Base-by-base conservation (phyloP, 306 rosid genomes). In the Cercis canadensis region DNA sequence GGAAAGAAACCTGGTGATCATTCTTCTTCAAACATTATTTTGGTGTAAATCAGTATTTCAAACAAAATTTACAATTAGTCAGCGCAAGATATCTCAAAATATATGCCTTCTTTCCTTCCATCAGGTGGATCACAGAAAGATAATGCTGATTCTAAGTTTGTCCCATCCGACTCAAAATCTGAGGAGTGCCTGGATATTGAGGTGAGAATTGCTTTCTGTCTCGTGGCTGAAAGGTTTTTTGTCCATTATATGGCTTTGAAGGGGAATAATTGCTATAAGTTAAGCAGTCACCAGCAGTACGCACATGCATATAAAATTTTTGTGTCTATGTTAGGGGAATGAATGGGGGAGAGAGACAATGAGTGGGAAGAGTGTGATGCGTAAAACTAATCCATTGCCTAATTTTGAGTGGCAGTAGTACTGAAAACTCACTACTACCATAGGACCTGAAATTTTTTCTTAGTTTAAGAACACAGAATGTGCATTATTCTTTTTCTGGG, bases 141-240 rank as follows among this genome's bases (percentile, higher is more conserved):
- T 17, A 4, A 49, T 57, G 56, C 50, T 40, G 62, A 43, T 64
- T 62, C 89, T 40, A 75, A 78, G 70, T 67, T 24, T 46, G 70
- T 56, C 67, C 67, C 83, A 11, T 55, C 77, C 84, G 56, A 78
- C 78, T 80, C 77, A 0, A 45, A 77, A 36, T 57, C 62, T 32
- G 60, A 73, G 11, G 81, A 81, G 73, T 68, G 43, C 69, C 32
- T 33, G 32, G 53, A 69, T 69, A 12, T 64, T 8, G 81, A 84
- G 92, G 96, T 90, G 64, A 78, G 70, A 50, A 53, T 69, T 57
- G 53, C 32, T 11, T 58, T 15, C 55, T 55, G 65, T 55, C 7
- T 59, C 11, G 59, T 47, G 24, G 24, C 60, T 33, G 50, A 45
- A 40, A 50, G 31, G 50, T 64, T 39, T 74, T 62, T 19, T 52